These are phyloP conservation scores for Pseudoscleropodium purum DNA, from an alignment of 225 moss, liverwort and hornwort genomes.

Conservation along the genomic window DNA sequence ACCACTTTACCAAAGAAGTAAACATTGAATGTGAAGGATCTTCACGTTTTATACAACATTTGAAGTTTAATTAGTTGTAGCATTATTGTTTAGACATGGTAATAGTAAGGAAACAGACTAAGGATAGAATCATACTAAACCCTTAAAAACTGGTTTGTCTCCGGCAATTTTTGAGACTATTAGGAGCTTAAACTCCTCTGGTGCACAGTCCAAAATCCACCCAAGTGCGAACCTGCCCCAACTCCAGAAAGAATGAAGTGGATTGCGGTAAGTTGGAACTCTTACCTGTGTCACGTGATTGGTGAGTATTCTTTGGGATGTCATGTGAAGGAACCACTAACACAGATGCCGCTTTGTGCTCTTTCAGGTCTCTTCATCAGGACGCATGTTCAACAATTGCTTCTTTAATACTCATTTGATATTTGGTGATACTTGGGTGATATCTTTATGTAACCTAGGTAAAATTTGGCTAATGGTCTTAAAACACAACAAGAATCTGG, in stretches of 20 bases:
- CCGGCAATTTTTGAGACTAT: background rate
- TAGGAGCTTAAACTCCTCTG: background rate
- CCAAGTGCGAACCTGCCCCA: background rate
- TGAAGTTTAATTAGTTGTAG: background rate
- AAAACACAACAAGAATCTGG: too few relatives aligned
- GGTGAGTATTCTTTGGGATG: background rate
- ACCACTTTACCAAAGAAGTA: background rate
- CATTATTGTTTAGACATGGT: background rate
- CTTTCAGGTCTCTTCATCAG: conserved; percentile 1
- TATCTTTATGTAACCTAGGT: too few relatives aligned
- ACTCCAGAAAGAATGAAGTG: background rate
- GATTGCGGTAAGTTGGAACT: background rate
- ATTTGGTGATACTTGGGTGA: too few relatives aligned
- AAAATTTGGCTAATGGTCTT: too few relatives aligned
- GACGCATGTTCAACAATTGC: background rate
- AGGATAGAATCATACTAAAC: background rate
- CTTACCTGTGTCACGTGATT: conserved; percentile 4
- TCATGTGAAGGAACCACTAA: background rate
- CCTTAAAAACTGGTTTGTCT: background rate
- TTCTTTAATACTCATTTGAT: too few relatives aligned
- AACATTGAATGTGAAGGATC: background rate
- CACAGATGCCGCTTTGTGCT: background rate
- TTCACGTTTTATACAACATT: background rate
- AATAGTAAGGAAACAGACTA: background rate
- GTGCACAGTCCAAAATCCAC: background rate